Conservation (phyloP, 2,329 filamentous ascomycete genomes). For the Fusarium verrucosum region DNA sequence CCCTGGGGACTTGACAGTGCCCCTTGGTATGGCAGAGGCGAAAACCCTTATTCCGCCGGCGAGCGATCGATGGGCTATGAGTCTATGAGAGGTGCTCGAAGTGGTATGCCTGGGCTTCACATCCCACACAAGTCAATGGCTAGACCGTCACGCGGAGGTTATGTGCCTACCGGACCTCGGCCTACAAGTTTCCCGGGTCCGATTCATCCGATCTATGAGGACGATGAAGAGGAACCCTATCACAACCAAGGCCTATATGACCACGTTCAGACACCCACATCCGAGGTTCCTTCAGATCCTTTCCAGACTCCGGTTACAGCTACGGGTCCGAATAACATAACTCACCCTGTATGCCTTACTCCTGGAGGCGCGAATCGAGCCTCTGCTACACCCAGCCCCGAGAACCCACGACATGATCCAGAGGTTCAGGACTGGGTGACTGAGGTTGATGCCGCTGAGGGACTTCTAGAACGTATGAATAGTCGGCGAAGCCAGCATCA, state of each 20-base stretch:
- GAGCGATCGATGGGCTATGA: slow-evolving; percentile 61
- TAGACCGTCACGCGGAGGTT: slow-evolving; percentile 45
- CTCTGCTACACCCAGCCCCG: slow-evolving; percentile 54
- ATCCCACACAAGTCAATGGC: slow-evolving; percentile 50
- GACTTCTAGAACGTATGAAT: slow-evolving; percentile 59
- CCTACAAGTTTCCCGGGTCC: slow-evolving; percentile 50
- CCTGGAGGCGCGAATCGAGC: slow-evolving; percentile 45
- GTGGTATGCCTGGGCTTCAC: slow-evolving; percentile 38
- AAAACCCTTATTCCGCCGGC: slow-evolving; percentile 54
- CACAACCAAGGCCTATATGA: slow-evolving; percentile 42
- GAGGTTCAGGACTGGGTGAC: slow-evolving; percentile 68
- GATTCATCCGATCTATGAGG: slow-evolving; percentile 69
- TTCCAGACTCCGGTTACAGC: slow-evolving; percentile 57
- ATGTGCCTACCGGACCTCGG: slow-evolving; percentile 46
- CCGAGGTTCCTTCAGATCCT: slow-evolving; percentile 56
- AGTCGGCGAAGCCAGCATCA: slow-evolving; percentile 38
- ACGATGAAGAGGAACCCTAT: slow-evolving; percentile 61
- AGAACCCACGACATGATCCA: slow-evolving; percentile 55
- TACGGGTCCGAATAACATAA: slow-evolving; percentile 14
- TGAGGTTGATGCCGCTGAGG: slow-evolving; percentile 64
- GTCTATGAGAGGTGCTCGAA: slow-evolving; percentile 53
- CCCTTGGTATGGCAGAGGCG: slow-evolving; percentile 58
- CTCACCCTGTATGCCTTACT: slow-evolving; percentile 40
- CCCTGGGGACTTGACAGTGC: slow-evolving; percentile 40
- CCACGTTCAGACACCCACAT: slow-evolving; percentile 49